These are phyloP conservation scores for Populus alba DNA, from an alignment of 345 rosid species.

Conservation along the genomic window DNA sequence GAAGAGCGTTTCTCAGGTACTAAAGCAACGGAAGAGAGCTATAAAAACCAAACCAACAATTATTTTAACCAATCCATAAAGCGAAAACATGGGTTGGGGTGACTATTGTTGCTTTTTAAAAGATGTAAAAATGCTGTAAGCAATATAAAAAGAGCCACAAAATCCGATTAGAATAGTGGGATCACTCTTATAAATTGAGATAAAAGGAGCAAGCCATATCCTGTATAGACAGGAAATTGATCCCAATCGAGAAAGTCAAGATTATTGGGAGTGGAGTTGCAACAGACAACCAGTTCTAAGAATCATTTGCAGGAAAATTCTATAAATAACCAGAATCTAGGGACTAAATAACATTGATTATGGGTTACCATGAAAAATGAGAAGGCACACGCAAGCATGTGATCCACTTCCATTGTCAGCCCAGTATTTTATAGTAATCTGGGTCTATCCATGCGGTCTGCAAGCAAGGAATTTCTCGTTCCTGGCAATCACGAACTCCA, in stretches of 20 bases:
- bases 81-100: too few relatives aligned
- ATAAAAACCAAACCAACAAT: not conserved
- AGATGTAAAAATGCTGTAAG: not conserved
- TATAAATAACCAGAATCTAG: not conserved
- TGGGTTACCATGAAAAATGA: not conserved
- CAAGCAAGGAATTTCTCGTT: not conserved
- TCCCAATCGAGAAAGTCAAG: not conserved
- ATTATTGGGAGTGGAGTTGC: not conserved
- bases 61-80: too few relatives aligned
- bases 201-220: too few relatives aligned
- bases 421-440: not conserved
- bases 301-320: not conserved
- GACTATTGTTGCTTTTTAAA: not conserved
- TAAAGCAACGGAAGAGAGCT: not conserved
- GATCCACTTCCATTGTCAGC: not conserved
- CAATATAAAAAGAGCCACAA: not conserved
- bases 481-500: not conserved
- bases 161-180: too few relatives aligned
- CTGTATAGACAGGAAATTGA: not conserved
- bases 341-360: not conserved
- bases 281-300: not conserved
- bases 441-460: not conserved
- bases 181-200: not conserved
- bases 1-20: not conserved
- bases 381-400: conserved; percentile 2